These are phyloP conservation scores for Angophora floribunda DNA, from an alignment of 345 rosid species.

Conservation along the genomic window DNA sequence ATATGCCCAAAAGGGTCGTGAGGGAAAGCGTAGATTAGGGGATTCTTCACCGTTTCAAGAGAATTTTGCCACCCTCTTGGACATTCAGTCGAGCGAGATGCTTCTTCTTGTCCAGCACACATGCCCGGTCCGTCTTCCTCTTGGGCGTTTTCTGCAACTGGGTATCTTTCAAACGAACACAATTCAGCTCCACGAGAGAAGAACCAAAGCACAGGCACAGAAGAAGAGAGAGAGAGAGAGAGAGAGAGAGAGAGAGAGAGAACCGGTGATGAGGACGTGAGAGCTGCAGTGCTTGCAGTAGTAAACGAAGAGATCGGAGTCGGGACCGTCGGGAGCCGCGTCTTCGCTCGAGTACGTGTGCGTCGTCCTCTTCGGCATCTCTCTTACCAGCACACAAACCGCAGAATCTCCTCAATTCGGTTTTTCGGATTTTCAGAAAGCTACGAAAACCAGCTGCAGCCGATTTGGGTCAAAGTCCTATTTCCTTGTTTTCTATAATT, in stretches of 20 bases:
- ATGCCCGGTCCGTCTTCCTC: constrained; percentile 88
- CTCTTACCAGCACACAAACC: not conserved
- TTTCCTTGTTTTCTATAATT: not conserved
- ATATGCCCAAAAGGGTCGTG: not conserved
- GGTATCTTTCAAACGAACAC: constrained; percentile 53
- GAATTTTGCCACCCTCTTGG: constrained; percentile 76
- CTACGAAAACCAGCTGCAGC: not conserved
- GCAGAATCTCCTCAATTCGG: not conserved
- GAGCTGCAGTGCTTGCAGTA: constrained; percentile 98
- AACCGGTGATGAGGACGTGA: constrained; percentile 96
- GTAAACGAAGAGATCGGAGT: constrained; percentile 97
- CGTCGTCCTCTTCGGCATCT: constrained; percentile 98
- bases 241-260: constrained; percentile 9
- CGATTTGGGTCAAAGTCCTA: not conserved
- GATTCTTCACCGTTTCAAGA: constrained; percentile 52
- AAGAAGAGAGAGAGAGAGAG: constrained; percentile 7
- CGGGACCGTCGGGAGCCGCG: constrained; percentile 94
- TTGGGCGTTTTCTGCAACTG: constrained; percentile 98
- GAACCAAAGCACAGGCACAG: not conserved
- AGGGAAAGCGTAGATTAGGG: not conserved
- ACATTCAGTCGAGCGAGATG: constrained; percentile 84
- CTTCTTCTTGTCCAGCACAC: constrained; percentile 85
- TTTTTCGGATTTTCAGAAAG: not conserved
- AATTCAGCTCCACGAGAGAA: constrained; percentile 17
- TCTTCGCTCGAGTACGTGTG: constrained; percentile 99